Percentiles rank a stretch among this genome's conserved stretches.
Conservation (phyloP, 2,329 filamentous ascomycete genomes). For the Pleoardoris graminearum region DNA sequence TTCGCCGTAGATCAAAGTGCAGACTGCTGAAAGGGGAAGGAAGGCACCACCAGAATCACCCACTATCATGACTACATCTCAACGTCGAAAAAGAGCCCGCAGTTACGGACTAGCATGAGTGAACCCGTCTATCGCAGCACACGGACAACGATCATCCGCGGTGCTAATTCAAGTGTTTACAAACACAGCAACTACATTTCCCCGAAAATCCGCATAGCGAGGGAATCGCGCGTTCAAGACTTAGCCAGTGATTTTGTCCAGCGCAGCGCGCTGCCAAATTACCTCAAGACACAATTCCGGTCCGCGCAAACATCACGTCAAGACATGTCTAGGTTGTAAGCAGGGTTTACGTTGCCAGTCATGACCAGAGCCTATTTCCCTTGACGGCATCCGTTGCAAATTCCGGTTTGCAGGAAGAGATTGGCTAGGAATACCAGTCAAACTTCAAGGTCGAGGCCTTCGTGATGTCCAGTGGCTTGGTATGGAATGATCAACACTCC, state of each 20-base stretch:
- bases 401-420: background rate
- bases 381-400: background rate
- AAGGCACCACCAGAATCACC: too few species aligned
- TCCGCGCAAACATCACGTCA: background rate
- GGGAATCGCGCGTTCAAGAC: background rate
- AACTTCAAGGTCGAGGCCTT: background rate
- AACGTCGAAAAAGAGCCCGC: too few species aligned
- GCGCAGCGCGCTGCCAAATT: constrained; percentile 4
- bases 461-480: constrained; percentile 29
- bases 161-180: too few species aligned
- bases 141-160: too few species aligned
- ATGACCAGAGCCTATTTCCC: background rate
- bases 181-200: background rate
- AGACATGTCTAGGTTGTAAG: constrained; percentile 8
- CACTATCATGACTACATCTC: too few species aligned
- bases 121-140: too few species aligned
- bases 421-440: background rate
- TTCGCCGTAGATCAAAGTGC: too few species aligned
- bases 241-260: background rate
- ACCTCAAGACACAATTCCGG: constrained; percentile 8
- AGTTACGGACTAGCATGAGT: too few species aligned
- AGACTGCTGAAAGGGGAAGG: too few species aligned
- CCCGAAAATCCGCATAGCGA: background rate
- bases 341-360: background rate
- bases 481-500: constrained; percentile 29